These are phyloP conservation scores for Xylariaceae sp. DNA, from an alignment of 2,329 filamentous ascomycete genomes.

Conservation along the genomic window DNA sequence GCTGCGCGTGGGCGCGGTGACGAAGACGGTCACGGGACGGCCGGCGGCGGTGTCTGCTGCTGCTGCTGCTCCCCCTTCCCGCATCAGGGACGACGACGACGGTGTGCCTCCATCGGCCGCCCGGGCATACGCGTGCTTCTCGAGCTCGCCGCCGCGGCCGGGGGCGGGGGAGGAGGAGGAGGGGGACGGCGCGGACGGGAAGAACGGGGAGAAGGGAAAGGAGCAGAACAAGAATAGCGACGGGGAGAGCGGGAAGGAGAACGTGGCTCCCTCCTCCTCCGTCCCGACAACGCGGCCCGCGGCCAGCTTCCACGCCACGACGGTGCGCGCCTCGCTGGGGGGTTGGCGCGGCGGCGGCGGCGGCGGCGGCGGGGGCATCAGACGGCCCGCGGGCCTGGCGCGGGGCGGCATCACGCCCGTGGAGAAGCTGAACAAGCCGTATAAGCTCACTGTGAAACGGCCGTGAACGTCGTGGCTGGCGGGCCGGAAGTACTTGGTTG, in stretches of 20 bases:
- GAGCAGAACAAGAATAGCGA: conserved; percentile 7
- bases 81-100: conserved; percentile 11
- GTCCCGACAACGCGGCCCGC: conserved; percentile 32
- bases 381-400: conserved; percentile 35
- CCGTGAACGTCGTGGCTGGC: no score
- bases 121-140: conserved; percentile 49
- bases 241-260: conserved; percentile 16
- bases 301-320: conserved; percentile 44
- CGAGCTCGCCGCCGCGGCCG: conserved; percentile 41
- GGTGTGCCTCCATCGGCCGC: conserved; percentile 1
- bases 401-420: conserved; percentile 39
- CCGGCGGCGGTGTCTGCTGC: no score
- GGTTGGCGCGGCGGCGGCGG: conserved; percentile 24
- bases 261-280: conserved; percentile 21
- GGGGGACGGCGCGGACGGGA: not conserved
- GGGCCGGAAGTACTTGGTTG: no score
- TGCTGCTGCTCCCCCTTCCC: conserved; percentile 10
- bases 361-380: conserved; percentile 28
- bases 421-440: conserved; percentile 45
- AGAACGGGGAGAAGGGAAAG: no score
- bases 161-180: conserved; percentile 2
- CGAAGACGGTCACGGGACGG: conserved; percentile 24
- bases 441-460: conserved; percentile 48
- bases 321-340: no score
- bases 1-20: conserved; percentile 29